Evolutionary conservation across 345 rosid genomes (phyloP), one percentile per base, ranked within the genome.

Genomic region (Cardamine occulta): DNA sequence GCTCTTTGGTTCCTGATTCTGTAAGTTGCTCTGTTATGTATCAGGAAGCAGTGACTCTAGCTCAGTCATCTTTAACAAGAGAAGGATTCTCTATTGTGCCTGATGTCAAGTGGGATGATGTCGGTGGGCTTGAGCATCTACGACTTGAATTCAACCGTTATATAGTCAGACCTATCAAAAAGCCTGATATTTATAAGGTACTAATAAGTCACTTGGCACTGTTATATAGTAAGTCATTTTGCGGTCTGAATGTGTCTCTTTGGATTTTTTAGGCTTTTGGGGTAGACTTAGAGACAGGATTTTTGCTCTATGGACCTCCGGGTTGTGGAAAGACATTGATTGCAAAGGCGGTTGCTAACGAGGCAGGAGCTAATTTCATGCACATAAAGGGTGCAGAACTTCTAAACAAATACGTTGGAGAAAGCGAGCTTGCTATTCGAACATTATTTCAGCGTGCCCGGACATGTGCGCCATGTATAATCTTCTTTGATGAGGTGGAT

Each of bases 301-400:
- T 92, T 85, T 83, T 95, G 87, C 97, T 92, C 52, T 95, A 86
- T 77, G 99, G 99, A 44, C 98, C 99, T 19, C 99, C 98, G 23
- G 99, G 99, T 34, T 95, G 99, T 77, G 99, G 99, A 9, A 95
- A 95, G 84, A 95, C 98, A 48, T 86, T 95, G 78, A 89, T 95
- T 63, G 99, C 99, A 65, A 92, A 92, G 85, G 99, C 98, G 55
- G 96, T 85, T 40, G 99, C 99, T 37, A 88, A 89, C 77, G 99
- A 92, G 83, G 93, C 97, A 1, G 97, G 96, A 69, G 99, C 98
- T 53, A 95, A 89, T 82, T 95, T 95, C 83, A 95, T 95, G 73
- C 88, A 92, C 79, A 84, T 95, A 72, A 92, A 92, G 98, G 98
- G 93, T 63, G 94, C 98, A 77, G 97, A 95, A 75, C 85, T 93